Evolutionary conservation across 345 rosid genomes (phyloP), one percentile per base, ranked within the genome.

Genomic region (Boechera stricta): DNA sequence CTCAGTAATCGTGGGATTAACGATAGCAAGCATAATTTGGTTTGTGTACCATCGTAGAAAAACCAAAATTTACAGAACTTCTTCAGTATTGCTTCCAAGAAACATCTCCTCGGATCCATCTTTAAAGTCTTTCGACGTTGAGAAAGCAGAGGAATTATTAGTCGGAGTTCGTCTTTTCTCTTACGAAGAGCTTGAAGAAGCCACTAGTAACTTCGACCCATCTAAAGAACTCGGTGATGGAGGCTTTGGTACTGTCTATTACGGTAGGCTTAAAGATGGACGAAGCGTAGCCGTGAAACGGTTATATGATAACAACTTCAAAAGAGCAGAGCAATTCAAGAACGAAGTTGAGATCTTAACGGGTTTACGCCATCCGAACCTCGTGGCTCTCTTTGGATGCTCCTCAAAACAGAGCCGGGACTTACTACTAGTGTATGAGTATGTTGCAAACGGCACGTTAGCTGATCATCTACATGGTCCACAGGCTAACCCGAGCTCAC

Each of bases 181-280:
- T 69, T 92, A 89, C 28, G 61, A 28, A 0, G 97, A 92, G 66
- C 98, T 94, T 10, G 85, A 81, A 64, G 80, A 73, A 68, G 98
- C 97, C 1, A 94, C 97, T 3, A 75, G 85, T 73, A 69, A 84
- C 65, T 94, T 94, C 67, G 97, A 90, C 77, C 82, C 90, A 4
- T 53, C 82, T 0, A 83, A 26, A 69, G 95, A 94, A 82, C 93
- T 92, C 33, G 98, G 98, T 31, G 97, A 89, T 75, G 98, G 98
- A 60, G 97, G 97, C 80, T 94, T 87, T 74, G 97, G 97, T 77
- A 89, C 91, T 26, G 98, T 94, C 9, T 94, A 89, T 29, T 75
- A 84, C 71, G 98, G 98, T 84, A 87, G 86, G 76, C 95, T 94
- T 24, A 85, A 45, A 71, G 98, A 94, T 76, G 96, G 97, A 62